Percentiles rank a stretch among this genome's conserved stretches.
phyloP scores from a whole-genome alignment of 495 filamentous ascomycete genomes.

The Parathielavia hyrcaniae region DNA sequence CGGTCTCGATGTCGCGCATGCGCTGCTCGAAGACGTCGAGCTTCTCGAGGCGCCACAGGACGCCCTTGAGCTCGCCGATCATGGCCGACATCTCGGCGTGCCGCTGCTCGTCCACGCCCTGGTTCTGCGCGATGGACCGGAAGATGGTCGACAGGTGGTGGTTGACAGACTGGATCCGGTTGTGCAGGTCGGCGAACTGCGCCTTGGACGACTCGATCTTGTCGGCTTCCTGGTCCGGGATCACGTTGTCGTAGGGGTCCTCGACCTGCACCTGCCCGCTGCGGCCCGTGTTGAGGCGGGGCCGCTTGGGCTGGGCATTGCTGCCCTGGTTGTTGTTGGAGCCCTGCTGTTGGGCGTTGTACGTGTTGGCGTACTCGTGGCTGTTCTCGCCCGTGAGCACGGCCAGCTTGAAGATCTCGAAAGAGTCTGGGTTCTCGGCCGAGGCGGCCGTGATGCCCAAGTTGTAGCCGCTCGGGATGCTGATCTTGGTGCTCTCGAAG shows the following conservation, averaged over 20 bases:
- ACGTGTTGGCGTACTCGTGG: conserved; percentile 35
- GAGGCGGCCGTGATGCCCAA: conserved; percentile 85
- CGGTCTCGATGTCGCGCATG: conserved; percentile 58
- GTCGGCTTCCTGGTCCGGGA: conserved; percentile 44
- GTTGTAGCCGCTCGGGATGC: conserved; percentile 71
- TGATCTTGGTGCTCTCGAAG: conserved; percentile 74
- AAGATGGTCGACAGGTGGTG: conserved; percentile 65
- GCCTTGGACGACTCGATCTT: conserved; percentile 47
- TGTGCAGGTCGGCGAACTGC: conserved; percentile 77
- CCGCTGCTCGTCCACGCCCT: conserved; percentile 48
- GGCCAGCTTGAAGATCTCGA: conserved; percentile 84
- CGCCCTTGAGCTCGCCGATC: conserved; percentile 37
- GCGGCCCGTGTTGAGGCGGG: conserved; percentile 22
- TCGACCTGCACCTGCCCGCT: conserved; percentile 25
- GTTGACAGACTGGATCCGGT: conserved; percentile 69
- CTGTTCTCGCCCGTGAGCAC: conserved; percentile 49
- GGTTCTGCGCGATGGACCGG: conserved; percentile 51
- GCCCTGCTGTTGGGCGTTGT: conserved; percentile 26
- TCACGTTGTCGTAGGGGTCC: conserved; percentile 39
- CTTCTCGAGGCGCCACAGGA: conserved; percentile 38
- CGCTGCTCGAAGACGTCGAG: conserved; percentile 39
- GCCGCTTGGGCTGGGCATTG: conserved; percentile 21
- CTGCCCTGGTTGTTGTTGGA: conserved; percentile 32
- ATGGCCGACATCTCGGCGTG: conserved; percentile 49
- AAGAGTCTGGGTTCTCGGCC: conserved; percentile 86